Base-by-base conservation (phyloP, 2,329 filamentous ascomycete species). In the Penicillium verrucosum region DNA sequence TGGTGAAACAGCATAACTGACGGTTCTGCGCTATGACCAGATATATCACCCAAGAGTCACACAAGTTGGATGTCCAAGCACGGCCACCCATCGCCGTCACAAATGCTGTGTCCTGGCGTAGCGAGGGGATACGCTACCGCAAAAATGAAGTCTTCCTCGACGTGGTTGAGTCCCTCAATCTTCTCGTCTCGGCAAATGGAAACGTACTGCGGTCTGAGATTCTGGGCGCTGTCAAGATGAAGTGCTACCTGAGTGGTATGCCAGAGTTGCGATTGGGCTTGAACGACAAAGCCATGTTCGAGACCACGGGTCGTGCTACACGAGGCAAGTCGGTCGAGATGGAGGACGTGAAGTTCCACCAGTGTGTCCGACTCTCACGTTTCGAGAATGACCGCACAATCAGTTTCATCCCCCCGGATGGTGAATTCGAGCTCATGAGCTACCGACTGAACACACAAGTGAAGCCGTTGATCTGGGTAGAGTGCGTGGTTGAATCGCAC, bases 221-320 rank as follows among this genome's bases (percentile, higher is more conserved):
- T 67, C 82, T 99, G 25, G 94, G 94, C 54, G 92, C 94, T 42
- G 88, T 99, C 75, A 99, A 99, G 80, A 97, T 99, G 94, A 99
- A 99, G 79, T 99, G 94, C 78, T 99, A 99, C 73, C 82, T 99
- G 16, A 96, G 91, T 45, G 94, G 94, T 57, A 99, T 99, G 94
- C 94, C 94, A 11, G 94, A 99, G 78, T 78, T 99, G 69, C 88
- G 94, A 29, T 78, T 99, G 49, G 94, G 94, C 5, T 79, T 99
- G 71, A 99, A 99, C 79, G 94, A 99, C 81, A 99, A 99, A 78
- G 94, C 91, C 75, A 99, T 99, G 94, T 99, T 99, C 71, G 94
- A 99, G 78, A 96, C 92, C 4, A 99, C 94, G 0, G 94, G 94
- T 29, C 85, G 94, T 60, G 91, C 93, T 16, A 97, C 93, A 40